phyloP scores from a whole-genome alignment of 1,284 basidiomycete genomes.

The Marasmius sp. region DNA sequence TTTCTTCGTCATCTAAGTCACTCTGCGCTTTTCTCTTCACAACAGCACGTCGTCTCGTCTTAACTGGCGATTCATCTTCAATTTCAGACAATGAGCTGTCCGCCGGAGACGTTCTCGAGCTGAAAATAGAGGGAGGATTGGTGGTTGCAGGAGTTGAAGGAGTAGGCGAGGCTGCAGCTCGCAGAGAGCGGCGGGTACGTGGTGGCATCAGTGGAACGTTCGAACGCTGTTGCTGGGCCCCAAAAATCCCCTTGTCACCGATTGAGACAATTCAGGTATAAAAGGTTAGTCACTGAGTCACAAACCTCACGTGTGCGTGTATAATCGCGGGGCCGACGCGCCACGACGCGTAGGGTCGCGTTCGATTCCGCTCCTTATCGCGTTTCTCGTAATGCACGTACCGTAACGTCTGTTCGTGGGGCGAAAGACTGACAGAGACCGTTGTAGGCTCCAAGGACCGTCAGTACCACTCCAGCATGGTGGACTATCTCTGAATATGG shows the following conservation, averaged over 20 bases:
- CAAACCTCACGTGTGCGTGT: not conserved
- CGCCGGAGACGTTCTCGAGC: constrained; percentile 36
- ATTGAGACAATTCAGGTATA: not conserved
- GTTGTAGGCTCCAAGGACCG: too few species aligned
- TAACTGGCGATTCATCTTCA: constrained; percentile 25
- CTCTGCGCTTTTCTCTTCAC: constrained; percentile 18
- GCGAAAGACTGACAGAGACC: too few species aligned
- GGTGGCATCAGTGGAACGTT: constrained; percentile 8
- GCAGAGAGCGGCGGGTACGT: constrained; percentile 17
- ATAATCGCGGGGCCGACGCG: not conserved
- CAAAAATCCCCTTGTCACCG: not conserved
- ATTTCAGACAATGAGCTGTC: constrained; percentile 37
- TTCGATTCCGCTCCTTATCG: not conserved
- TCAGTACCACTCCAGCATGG: too few species aligned
- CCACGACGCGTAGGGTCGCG: not conserved
- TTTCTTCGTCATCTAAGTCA: constrained; percentile 15
- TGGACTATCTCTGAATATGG: too few species aligned
- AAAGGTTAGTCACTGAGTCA: not conserved
- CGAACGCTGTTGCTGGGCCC: not conserved
- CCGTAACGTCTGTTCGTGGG: too few species aligned
- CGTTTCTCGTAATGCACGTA: not conserved
- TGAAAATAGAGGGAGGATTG: constrained; percentile 44
- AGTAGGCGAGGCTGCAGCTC: constrained; percentile 22
- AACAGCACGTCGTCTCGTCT: constrained; percentile 14
- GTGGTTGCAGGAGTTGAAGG: constrained; percentile 30